Evolutionary conservation across 2,329 filamentous ascomycete species (phyloP), one percentile per base, ranked within the genome.

Genomic region (Lecanosticta acicola): DNA sequence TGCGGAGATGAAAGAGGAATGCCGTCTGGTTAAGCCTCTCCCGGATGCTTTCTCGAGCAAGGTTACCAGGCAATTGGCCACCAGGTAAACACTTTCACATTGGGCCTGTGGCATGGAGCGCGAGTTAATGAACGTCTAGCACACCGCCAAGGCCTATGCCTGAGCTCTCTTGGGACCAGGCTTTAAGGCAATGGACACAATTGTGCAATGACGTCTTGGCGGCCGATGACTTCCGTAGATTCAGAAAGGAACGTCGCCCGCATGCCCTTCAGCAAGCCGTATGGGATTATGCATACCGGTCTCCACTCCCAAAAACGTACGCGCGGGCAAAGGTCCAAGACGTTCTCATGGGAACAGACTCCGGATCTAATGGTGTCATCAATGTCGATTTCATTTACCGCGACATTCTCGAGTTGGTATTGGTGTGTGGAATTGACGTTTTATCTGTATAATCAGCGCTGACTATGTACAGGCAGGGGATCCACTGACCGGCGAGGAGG

Each of bases 131-230:
- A n/a, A n/a, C n/a, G n/a, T n/a, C n/a, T 29, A 96, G 89, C 0
- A 90, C 96, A 59, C 93, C 93, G 3, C 93, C 93, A 5, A 79
- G 91, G 7, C 90, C 91, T 0, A 91, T 96, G 57, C 86, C 96
- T 9, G 77, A 87, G 43, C 72, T 90, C 2, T 79, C 78, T 19
- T 84, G 87, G 56, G 78, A 83, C 11, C 82, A 87, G 58, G 85
- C 89, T 0, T 78, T 84, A 52, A 69, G 69, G 16, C 83, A 87
- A 56, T 74, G 96, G 51, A 76, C 76, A 46, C 79, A 81, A 36
- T 69, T 96, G 20, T 85, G 85, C 50, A 71, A 78, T 45, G 87
- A 95, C 64, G 84, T 83, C 1, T 71, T 79, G 19, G 83, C 90
- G 48, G 68, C 69, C 1, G 49, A 57, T 20, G 39, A 44, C 19